Conservation (phyloP, 2,329 filamentous ascomycete genomes). For the Colletotrichum musicola region DNA sequence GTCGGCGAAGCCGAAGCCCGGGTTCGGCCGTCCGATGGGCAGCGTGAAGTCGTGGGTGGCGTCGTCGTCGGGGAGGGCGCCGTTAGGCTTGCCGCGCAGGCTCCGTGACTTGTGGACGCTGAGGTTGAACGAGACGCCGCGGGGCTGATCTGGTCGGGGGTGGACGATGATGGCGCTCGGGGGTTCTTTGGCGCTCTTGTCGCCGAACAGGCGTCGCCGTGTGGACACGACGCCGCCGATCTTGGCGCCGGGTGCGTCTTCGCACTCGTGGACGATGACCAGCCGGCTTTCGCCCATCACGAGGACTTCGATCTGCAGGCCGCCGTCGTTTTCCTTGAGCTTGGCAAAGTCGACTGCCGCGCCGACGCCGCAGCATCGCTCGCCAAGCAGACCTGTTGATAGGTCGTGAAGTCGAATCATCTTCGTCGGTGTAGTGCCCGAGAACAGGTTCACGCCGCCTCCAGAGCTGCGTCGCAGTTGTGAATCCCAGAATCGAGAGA, state of each 20-base stretch:
- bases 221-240: conserved; percentile 52
- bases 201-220: conserved; percentile 47
- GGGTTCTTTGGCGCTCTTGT: conserved; percentile 50
- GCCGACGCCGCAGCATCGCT: conserved; percentile 66
- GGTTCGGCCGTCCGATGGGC: conserved; percentile 47
- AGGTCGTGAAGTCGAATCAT: conserved; percentile 69
- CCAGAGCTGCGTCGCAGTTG: conserved; percentile 65
- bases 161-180: conserved; percentile 69
- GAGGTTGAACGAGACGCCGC: conserved; percentile 63
- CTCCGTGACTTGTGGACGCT: conserved; percentile 54
- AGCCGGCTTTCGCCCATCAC: conserved; percentile 68
- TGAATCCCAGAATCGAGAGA: conserved; percentile 71
- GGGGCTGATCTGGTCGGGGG: conserved; percentile 53
- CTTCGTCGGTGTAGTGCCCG: conserved; percentile 64
- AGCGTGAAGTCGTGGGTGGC: conserved; percentile 41
- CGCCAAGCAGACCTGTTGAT: conserved; percentile 66
- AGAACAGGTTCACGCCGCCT: conserved; percentile 68
- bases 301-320: conserved; percentile 65
- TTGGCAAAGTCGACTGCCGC: conserved; percentile 55
- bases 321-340: conserved; percentile 49
- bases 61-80: conserved; percentile 29
- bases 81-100: conserved; percentile 23
- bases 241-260: conserved; percentile 60
- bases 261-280: conserved; percentile 66
- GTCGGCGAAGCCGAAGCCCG: conserved; percentile 64